Base-by-base conservation (phyloP, 202 grass and related monocot genomes). In the Zizania palustris region DNA sequence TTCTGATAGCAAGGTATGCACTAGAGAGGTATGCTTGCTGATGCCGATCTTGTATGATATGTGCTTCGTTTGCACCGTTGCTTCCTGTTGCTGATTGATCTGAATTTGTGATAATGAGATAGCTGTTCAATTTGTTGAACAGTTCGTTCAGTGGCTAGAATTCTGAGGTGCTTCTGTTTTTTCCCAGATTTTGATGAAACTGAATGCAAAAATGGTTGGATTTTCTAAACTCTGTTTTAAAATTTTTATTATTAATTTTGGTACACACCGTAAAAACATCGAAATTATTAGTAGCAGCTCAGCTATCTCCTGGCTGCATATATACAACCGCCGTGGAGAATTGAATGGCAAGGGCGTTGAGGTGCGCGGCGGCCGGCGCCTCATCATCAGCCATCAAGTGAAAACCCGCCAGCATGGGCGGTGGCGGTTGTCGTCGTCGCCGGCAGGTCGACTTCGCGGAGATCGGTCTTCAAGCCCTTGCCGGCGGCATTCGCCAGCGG, bases 401-500 rank as follows among this genome's bases (percentile, higher is more conserved):
- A 82, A 86, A 9, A 72, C 35, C 59, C 78, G 77, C 4, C 65
- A 2, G 57, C 67, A 3, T 59, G 45, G 3, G 73, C 28, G 0
- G 67, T 60, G 0, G 67, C 60, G 0, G 63, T n/a, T n/a, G n/a
- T n/a, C n/a, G n/a, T 40, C 1, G 54, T 72, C 0, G 75, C 78
- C 45, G 88, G 84, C 6, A 92, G 83, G 20, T 93, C 86, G 0
- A 91, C 82, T 18, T 92, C 84, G 0, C 86, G 86, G 40, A 93
- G 67, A 44, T 78, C 69, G 1, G 89, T 88, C 86, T 65, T 97
- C 76, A 84, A 76, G 21, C 88, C 90, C 73, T 88, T 88, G 9
- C 91, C 88, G 3, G 86, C 88, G 1, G 88, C 94, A 35, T 97
- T 97, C 0, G 94, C 88, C 65, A 97, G 72, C 9, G 94, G 94